Evolutionary conservation across 805 yeast species (phyloP).

Genomic region (Spathaspora arborariae): DNA sequence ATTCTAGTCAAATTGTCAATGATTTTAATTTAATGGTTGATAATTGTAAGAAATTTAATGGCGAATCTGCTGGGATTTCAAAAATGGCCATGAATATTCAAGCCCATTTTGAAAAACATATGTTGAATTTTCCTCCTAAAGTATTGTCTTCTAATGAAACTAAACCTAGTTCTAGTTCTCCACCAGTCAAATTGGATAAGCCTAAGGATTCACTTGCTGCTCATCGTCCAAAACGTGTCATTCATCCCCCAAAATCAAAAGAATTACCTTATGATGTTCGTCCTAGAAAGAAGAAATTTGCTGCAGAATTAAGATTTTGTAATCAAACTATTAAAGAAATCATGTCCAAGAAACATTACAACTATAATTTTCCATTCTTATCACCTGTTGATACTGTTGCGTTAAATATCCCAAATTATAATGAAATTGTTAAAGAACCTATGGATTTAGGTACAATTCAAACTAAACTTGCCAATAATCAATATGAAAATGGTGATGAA

Average conservation of each 20-base stretch:
- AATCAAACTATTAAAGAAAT: slow-evolving; percentile 79
- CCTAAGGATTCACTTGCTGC: slow-evolving; percentile 59
- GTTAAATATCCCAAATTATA: slow-evolving; percentile 85
- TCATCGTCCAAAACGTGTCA: slow-evolving; percentile 91
- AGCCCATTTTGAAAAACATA: slow-evolving; percentile 89
- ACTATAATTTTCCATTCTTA: slow-evolving; percentile 84
- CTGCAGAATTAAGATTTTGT: slow-evolving; percentile 85
- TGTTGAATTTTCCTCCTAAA: slow-evolving; percentile 82
- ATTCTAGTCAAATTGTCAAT: slow-evolving; percentile 61
- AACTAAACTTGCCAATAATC: slow-evolving; percentile 76
- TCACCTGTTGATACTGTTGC: slow-evolving; percentile 96
- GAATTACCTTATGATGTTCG: slow-evolving; percentile 88
- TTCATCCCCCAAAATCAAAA: slow-evolving; percentile 94
- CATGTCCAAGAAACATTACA: slow-evolving; percentile 75
- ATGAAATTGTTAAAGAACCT: slow-evolving; percentile 82
- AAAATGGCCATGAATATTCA: slow-evolving; percentile 90
- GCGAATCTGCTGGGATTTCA: slow-evolving; percentile 75
- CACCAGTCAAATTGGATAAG: neutral
- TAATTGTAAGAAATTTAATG: slow-evolving; percentile 84
- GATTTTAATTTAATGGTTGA: slow-evolving; percentile 83
- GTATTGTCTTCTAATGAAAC: slow-evolving; percentile 24
- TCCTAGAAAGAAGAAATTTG: slow-evolving; percentile 88
- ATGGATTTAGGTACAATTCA: slow-evolving; percentile 92
- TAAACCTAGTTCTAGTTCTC: neutral
- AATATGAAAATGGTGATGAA: slow-evolving; percentile 84